Base-by-base conservation (phyloP, 345 rosid species). In the Euphorbia lathyris region DNA sequence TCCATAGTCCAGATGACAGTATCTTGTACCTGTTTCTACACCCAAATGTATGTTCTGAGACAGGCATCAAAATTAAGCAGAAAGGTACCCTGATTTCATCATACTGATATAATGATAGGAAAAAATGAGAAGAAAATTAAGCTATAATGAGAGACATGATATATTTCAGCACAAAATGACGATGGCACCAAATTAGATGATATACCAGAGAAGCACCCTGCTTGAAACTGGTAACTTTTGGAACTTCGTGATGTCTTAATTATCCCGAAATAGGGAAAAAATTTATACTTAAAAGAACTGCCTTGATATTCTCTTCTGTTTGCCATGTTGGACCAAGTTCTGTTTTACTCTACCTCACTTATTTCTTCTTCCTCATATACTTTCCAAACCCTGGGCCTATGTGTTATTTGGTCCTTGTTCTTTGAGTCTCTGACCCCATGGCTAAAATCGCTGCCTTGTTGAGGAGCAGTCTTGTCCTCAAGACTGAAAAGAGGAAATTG, bases 221-320 rank as follows among this genome's bases (percentile, higher is more conserved):
- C 66, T 23, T 63, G 16, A 42, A 42, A 11, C 42, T 20, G 50
- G 67, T 38, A 29, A 50, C n/a, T 20, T 42, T 9, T 34, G 38
- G 3, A 26, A n/a, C 47, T 19, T 0, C 38, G 2, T 59, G 43
- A 60, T 7, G 25, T 60, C 11, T 51, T 51, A 51, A 51, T 51
- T n/a, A 19, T 51, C 57, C 4, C 23, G 1, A 48, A 14, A 34
- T 12, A 3, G 12, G 29, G 14, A 57, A 61, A 34, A 7, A 7
- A 5, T 34, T 9, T 1, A n/a, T 34, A 25, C 74, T 76, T 80
- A 84, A 85, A 82, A 82, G 36, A 58, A 83, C 29, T 63, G 83
- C 89, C 79, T 81, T 82, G 36, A 86, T 71, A 70, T 84, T 81
- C 26, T 80, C 76, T n/a, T 78, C 74, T 1, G 81, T 76, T 68